Evolutionary conservation across 768 basidiomycete species (phyloP), one percentile per base, ranked within the genome.

Genomic region (Rhodotorula graminis): DNA sequence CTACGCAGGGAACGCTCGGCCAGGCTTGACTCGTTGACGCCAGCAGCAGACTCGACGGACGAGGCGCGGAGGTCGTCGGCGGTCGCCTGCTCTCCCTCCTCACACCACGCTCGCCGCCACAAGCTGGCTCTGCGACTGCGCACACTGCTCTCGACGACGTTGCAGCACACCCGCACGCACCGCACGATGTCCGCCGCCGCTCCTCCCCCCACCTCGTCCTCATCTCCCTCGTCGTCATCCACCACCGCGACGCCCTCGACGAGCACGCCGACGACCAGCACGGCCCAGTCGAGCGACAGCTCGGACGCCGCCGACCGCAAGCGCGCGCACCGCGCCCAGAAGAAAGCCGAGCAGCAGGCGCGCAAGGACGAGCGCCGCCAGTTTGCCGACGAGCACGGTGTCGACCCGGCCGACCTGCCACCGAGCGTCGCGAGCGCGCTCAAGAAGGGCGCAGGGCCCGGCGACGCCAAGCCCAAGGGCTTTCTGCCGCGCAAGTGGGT

Each of bases 401-500:
- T 72, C 44, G 71, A 72, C 44, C 71, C 71, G 25, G 64, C 63
- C 2, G 50, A 68, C 52, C 40, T 72, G 31, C 71, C 71, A 4
- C 42, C 50, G 19, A 25, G 42, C 1, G 44, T 68, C 27, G 67
- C 67, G 25, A 49, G 63, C 16, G 71, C 53, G 7, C 37, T 69
- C 11, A 25, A 14, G 44, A 46, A 46, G 44, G 44, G 44, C 44
- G 18, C 40, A 27, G 9, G 18, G 16, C 49, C 56, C 15, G 67
- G 67, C 42, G 31, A 29, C 2, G 42, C 14, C 18, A n/a, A 29
- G 55, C 65, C 70, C 18, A 37, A 55, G 56, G 60, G 74, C 31
- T 75, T 75, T 61, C 31, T 0, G 64, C 29, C 64, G 50, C 33
- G 74, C 29, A 67, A 71, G 58, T 75, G 74, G 74, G 52, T 42